Percentiles rank a stretch among this genome's conserved stretches.
Evolutionary conservation across 2,329 filamentous ascomycete genomes (phyloP).

Genomic region (Emergomyces orientalis): DNA sequence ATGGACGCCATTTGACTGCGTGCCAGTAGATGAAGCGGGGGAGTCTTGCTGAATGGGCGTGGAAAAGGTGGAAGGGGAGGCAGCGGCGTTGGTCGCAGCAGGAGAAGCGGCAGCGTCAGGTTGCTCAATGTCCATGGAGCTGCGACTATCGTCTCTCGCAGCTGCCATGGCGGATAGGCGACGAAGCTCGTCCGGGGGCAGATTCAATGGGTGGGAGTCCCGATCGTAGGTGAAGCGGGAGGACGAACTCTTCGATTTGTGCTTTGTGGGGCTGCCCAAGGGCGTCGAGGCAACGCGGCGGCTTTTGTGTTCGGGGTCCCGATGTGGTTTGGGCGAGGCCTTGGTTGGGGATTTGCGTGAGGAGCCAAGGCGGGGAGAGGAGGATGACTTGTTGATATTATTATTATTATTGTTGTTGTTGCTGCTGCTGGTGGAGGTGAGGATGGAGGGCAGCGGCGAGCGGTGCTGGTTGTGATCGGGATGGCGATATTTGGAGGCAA

Average conservation of each 20-base stretch:
- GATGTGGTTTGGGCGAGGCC: conserved; percentile 15
- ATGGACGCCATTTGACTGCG: conserved; percentile 27
- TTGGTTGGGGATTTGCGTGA: conserved; percentile 16
- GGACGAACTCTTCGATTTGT: not conserved
- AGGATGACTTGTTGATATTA: conserved; percentile 13
- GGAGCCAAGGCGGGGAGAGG: conserved; percentile 6
- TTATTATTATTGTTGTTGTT: not conserved
- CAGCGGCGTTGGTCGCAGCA: conserved; percentile 13
- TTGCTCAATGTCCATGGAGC: conserved; percentile 69
- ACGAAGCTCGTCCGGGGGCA: conserved; percentile 79
- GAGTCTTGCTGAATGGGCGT: conserved; percentile 17
- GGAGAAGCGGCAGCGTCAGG: conserved; percentile 42
- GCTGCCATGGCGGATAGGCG: conserved; percentile 55
- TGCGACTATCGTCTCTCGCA: conserved; percentile 40
- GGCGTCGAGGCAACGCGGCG: conserved; percentile 23
- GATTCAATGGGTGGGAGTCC: conserved; percentile 78
- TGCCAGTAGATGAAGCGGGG: conserved; percentile 22
- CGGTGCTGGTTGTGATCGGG: conserved; percentile 4
- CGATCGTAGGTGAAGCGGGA: conserved; percentile 30
- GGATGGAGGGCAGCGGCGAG: conserved; percentile 1
- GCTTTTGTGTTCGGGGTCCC: conserved; percentile 18
- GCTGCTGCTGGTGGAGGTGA: conserved; percentile 9
- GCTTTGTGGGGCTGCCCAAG: conserved; percentile 5
- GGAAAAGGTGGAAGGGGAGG: conserved; percentile 32
- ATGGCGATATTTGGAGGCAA: not conserved